These are phyloP conservation scores for Eimeria acervulina DNA, from an alignment of 169 alveolate species.

Conservation along the genomic window DNA sequence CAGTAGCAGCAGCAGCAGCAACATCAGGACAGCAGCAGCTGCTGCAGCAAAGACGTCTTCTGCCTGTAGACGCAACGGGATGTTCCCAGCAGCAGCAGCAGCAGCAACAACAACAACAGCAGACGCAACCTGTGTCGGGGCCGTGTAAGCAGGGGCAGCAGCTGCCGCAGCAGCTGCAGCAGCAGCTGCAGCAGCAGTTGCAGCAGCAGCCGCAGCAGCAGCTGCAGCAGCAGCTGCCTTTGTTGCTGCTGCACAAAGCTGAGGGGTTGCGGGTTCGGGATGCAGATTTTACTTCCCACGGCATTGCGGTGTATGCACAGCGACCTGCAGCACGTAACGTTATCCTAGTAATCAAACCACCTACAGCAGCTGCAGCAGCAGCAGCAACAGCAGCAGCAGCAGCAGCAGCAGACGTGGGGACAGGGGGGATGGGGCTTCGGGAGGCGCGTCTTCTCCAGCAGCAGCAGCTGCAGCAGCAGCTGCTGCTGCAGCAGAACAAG, in stretches of 20 bases:
- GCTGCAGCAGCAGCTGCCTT: neutral
- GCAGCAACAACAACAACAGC: no score
- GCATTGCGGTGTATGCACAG: constrained; percentile 11
- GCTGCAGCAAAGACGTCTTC: neutral
- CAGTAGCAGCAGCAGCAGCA: constrained; percentile 28
- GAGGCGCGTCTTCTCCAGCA: no score
- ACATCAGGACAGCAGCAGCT: neutral
- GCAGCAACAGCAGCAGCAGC: constrained; percentile 39
- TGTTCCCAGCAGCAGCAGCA: neutral
- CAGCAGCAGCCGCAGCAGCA: neutral
- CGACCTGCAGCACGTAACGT: neutral
- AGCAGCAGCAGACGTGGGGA: neutral
- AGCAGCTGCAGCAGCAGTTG: neutral
- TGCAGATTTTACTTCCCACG: neutral
- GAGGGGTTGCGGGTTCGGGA: neutral
- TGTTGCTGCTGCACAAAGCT: neutral
- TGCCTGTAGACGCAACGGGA: neutral
- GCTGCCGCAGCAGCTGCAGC: neutral
- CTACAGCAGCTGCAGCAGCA: neutral
- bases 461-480: constrained; percentile 37
- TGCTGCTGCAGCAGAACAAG: neutral
- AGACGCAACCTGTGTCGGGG: no score
- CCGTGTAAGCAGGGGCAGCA: no score
- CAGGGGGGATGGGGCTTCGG: no score
- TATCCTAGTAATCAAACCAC: neutral